Conservation (phyloP, 2,329 filamentous ascomycete genomes). For the Monosporascus cannonballus region DNA sequence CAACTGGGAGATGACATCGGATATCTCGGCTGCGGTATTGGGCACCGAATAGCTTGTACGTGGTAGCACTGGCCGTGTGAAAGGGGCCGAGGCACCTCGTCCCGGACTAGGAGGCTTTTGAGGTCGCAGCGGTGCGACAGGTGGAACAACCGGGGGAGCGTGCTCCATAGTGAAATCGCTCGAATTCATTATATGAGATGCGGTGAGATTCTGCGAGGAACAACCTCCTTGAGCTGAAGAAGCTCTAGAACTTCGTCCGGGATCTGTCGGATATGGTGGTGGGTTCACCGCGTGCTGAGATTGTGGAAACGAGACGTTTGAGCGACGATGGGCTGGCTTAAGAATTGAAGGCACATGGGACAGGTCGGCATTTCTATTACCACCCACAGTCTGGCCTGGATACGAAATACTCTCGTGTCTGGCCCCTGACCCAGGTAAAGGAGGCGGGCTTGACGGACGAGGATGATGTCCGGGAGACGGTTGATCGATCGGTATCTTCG, state of each 20-base stretch:
- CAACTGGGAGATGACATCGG: conserved; percentile 11
- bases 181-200: neutral
- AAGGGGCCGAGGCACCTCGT: conserved; percentile 2
- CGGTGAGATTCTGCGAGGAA: neutral
- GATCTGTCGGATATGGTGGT: neutral
- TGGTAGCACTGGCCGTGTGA: conserved; percentile 2
- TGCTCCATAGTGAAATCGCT: neutral
- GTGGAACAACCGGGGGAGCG: neutral
- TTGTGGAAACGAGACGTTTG: neutral
- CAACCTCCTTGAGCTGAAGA: neutral
- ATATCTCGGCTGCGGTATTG: conserved; percentile 7
- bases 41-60: neutral
- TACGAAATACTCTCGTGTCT: conserved; percentile 16
- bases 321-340: conserved; percentile 10
- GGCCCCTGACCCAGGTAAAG: conserved; percentile 11
- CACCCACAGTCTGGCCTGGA: neutral
- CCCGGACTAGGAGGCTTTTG: neutral
- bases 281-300: neutral
- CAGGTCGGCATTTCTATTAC: conserved; percentile 1
- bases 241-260: neutral
- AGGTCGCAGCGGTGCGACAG: neutral
- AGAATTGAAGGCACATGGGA: conserved; percentile 10
- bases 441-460: conserved; percentile 1
- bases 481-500: conserved; percentile 2
- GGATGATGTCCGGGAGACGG: neutral